A percentile compares a stretch with the other conserved stretches of the same genome.
phyloP scores from a whole-genome alignment of 768 basidiomycete species.

The Calocera viscosa region DNA sequence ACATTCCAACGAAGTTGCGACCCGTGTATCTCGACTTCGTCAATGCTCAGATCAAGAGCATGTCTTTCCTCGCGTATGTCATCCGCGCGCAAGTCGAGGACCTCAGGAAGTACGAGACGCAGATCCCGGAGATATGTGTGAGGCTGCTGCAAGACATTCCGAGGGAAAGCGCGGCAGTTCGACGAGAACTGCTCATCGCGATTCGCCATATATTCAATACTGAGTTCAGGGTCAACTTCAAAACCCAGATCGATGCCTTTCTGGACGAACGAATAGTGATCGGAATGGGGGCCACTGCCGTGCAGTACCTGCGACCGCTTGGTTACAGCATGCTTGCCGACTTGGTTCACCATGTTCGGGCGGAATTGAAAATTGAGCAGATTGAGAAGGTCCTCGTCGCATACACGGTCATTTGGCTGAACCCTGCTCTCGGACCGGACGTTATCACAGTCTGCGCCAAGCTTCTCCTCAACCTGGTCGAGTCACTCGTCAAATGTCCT shows the following conservation, averaged over 20 bases:
- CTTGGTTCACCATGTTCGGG: slow-evolving; percentile 80
- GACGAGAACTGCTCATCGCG: slow-evolving; percentile 87
- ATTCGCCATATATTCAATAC: slow-evolving; percentile 79
- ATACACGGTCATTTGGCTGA: slow-evolving; percentile 81
- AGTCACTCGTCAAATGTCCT: slow-evolving; percentile 66
- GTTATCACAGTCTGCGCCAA: slow-evolving; percentile 87
- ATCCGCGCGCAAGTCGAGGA: slow-evolving; percentile 55
- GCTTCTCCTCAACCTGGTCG: slow-evolving; percentile 80
- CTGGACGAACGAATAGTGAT: slow-evolving; percentile 83
- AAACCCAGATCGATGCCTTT: slow-evolving; percentile 76
- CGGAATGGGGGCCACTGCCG: slow-evolving; percentile 49
- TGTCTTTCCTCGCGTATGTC: slow-evolving; percentile 85
- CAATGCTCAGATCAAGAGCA: slow-evolving; percentile 85
- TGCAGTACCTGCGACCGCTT: slow-evolving; percentile 36
- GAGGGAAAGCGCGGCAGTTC: slow-evolving; percentile 60
- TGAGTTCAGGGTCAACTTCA: slow-evolving; percentile 60
- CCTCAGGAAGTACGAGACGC: slow-evolving; percentile 64
- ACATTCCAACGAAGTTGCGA: slow-evolving; percentile 47
- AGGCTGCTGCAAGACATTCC: slow-evolving; percentile 93
- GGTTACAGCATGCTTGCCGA: slow-evolving; percentile 86
- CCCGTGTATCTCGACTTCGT: slow-evolving; percentile 70
- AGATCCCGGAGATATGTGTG: slow-evolving; percentile 63
- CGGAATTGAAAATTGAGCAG: slow-evolving; percentile 64
- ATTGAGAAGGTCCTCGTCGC: slow-evolving; percentile 66
- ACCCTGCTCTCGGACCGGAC: slow-evolving; percentile 62